These are phyloP conservation scores for Ophiognomonia clavigignenti-juglandacearum DNA, from an alignment of 2,329 filamentous ascomycete genomes.

Conservation along the genomic window DNA sequence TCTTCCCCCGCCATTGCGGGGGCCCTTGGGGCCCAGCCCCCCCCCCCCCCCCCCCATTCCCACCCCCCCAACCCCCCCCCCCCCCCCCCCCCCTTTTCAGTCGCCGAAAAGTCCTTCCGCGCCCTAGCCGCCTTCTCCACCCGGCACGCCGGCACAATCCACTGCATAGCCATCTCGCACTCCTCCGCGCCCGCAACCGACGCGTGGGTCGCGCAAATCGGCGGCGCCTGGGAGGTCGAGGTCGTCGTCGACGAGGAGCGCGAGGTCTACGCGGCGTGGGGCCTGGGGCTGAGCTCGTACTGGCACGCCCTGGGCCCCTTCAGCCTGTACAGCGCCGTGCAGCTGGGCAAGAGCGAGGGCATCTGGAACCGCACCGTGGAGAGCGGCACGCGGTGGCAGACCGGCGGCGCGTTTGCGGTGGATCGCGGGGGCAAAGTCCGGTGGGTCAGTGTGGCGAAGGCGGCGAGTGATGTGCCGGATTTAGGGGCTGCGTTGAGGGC, in stretches of 20 bases:
- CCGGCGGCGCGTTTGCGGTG: conserved; percentile 58
- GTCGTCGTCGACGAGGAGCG: conserved; percentile 58
- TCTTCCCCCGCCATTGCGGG: no score
- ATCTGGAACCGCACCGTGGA: conserved; percentile 63
- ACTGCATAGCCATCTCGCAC: conserved; percentile 61
- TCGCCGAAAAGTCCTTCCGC: conserved; percentile 64
- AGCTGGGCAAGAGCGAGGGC: conserved; percentile 54
- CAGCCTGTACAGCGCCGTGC: conserved; percentile 52
- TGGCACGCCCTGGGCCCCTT: conserved; percentile 59
- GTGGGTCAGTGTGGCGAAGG: conserved; percentile 43
- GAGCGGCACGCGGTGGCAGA: conserved; percentile 67
- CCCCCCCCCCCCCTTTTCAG: conserved; percentile 30
- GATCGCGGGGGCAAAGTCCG: conserved; percentile 46
- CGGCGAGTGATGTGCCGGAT: conserved; percentile 50
- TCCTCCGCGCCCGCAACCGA: conserved; percentile 48
- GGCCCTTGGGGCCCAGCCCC: conserved; percentile 17
- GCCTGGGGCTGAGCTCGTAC: conserved; percentile 54
- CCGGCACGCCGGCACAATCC: conserved; percentile 39
- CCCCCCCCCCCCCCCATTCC: neutral
- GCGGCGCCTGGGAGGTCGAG: conserved; percentile 52
- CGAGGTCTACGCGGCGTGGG: conserved; percentile 60
- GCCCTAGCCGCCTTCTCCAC: conserved; percentile 47
- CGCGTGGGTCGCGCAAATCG: conserved; percentile 51
- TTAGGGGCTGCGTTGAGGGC: conserved; percentile 40
- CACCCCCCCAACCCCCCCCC: neutral